phyloP scores from a whole-genome alignment of 352 stramenopile species.

The Phytophthora megakarya region DNA sequence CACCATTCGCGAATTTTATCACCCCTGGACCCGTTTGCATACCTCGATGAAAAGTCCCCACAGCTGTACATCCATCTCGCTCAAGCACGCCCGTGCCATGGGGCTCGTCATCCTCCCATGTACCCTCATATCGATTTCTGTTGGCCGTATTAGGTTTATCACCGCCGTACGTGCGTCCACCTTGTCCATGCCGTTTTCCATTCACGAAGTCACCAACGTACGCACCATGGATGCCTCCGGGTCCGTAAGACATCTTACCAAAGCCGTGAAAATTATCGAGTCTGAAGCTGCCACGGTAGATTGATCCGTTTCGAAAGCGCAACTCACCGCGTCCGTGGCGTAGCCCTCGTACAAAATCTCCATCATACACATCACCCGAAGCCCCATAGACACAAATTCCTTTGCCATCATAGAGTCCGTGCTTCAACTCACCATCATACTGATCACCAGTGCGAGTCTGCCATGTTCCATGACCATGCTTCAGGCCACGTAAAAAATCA shows the following conservation, averaged over 20 bases:
- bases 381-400: constrained; percentile 63
- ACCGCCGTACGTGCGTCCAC: constrained; percentile 58
- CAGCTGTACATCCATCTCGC: constrained; percentile 53
- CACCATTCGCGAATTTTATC: constrained; percentile 63
- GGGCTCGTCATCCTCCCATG: constrained; percentile 65
- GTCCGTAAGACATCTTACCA: constrained; percentile 54
- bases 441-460: constrained; percentile 44
- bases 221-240: constrained; percentile 48
- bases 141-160: constrained; percentile 25
- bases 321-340: constrained; percentile 65
- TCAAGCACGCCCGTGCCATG: constrained; percentile 64
- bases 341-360: constrained; percentile 61
- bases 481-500: constrained; percentile 54
- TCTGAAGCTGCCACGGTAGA: constrained; percentile 60
- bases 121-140: constrained; percentile 62
- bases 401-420: constrained; percentile 57
- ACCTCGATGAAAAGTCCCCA: constrained; percentile 60
- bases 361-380: constrained; percentile 69
- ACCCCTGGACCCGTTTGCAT: constrained; percentile 59
- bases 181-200: constrained; percentile 64
- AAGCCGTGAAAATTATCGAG: constrained; percentile 64
- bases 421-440: constrained; percentile 61
- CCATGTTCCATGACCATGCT: constrained; percentile 58
- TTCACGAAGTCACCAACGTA: constrained; percentile 69
- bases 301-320: constrained; percentile 50